phyloP scores from a whole-genome alignment of 306 rosid species.

The Canavalia ensiformis region DNA sequence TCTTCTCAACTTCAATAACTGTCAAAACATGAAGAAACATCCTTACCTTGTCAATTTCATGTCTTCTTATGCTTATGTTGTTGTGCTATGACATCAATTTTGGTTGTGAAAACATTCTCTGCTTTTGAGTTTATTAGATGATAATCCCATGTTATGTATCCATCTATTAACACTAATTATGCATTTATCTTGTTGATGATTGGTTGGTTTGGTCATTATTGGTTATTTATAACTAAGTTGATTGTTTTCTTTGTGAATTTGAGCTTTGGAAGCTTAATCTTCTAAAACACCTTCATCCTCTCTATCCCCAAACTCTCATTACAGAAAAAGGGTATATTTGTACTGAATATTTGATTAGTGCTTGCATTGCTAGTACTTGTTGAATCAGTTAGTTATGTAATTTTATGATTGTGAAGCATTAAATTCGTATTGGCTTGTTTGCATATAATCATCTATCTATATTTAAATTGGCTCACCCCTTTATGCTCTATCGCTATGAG shows the following conservation, averaged over 20 bases:
- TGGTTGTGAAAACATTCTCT: background rate
- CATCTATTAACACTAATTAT: background rate
- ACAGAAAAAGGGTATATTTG: background rate
- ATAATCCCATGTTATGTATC: background rate
- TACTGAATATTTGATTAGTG: constrained; percentile 10
- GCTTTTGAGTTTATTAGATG: background rate
- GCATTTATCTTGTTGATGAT: background rate
- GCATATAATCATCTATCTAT: background rate
- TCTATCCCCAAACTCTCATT: background rate
- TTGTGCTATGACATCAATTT: background rate
- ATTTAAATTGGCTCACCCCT: background rate
- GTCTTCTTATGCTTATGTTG: background rate
- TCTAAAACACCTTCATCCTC: background rate
- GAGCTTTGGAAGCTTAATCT: constrained; percentile 9
- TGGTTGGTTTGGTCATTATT: background rate
- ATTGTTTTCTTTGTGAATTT: constrained; percentile 11
- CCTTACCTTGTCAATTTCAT: background rate
- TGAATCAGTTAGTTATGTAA: background rate
- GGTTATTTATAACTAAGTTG: background rate
- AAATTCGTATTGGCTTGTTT: background rate
- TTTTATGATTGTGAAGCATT: background rate
- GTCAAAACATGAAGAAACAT: background rate
- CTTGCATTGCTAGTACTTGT: background rate
- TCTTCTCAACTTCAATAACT: background rate
- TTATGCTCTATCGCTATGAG: background rate